phyloP scores from a whole-genome alignment of 2,329 filamentous ascomycete genomes.

The Nothomitra cinnamomea region DNA sequence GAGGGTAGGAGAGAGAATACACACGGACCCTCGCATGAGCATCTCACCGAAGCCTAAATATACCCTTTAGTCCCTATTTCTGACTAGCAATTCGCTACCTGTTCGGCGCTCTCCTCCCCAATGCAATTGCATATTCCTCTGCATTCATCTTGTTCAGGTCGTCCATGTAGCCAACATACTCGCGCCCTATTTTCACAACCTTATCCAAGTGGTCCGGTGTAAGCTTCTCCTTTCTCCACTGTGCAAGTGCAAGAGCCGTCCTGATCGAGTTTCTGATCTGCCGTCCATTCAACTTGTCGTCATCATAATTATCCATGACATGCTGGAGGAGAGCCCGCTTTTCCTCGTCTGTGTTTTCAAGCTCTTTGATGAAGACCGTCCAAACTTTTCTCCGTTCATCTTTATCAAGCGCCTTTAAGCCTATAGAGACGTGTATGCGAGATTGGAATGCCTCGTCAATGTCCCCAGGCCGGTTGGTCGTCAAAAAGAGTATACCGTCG shows the following conservation, averaged over 20 bases:
- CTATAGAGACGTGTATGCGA: background rate
- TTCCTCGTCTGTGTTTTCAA: conserved; percentile 49
- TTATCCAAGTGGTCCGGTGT: conserved; percentile 65
- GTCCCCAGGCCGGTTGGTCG: background rate
- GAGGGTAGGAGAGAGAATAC: too few species aligned
- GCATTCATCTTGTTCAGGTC: too few species aligned
- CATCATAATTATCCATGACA: conserved; percentile 34
- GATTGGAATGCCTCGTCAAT: background rate
- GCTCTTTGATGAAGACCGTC: conserved; percentile 43
- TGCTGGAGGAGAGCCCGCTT: conserved; percentile 53
- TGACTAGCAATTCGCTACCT: too few species aligned
- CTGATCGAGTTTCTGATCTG: conserved; percentile 80
- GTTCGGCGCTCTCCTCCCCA: too few species aligned
- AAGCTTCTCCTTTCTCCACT: conserved; percentile 54
- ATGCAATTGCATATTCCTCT: too few species aligned
- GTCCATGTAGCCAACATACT: too few species aligned
- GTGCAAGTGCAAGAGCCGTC: conserved; percentile 65
- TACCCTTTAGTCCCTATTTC: too few species aligned
- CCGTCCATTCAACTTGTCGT: background rate
- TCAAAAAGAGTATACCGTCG: background rate
- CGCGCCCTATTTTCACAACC: conserved; percentile 69
- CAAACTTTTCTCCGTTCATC: conserved; percentile 20
- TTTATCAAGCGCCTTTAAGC: background rate
- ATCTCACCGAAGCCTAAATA: too few species aligned
- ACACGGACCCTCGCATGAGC: too few species aligned